Conservation (phyloP, 2,329 filamentous ascomycete species). For the Alternaria longipes region DNA sequence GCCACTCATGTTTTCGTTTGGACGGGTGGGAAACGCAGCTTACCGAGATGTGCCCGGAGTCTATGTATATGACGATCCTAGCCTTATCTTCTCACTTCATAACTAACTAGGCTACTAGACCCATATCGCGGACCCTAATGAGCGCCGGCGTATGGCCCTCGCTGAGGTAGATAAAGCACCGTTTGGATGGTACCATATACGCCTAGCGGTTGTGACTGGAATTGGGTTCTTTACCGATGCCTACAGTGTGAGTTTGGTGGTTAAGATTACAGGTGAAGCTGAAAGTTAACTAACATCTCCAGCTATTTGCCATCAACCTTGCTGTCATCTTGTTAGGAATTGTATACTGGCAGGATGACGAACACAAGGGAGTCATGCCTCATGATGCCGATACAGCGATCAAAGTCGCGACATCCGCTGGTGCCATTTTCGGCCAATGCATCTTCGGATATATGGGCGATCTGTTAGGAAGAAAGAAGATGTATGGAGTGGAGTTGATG, state of each 20-base stretch:
- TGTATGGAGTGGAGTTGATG: conserved; percentile 71
- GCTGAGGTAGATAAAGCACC: conserved; percentile 50
- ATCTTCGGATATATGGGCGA: conserved; percentile 76
- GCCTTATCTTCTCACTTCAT: background rate
- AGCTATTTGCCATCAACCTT: conserved; percentile 67
- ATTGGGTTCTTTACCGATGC: conserved; percentile 91
- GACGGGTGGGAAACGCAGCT: conserved; percentile 42
- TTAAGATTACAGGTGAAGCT: background rate
- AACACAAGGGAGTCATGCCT: conserved; percentile 64
- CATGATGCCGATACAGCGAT: conserved; percentile 78
- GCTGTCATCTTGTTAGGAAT: conserved; percentile 75
- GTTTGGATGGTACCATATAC: conserved; percentile 72
- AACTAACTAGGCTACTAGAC: conserved; percentile 28
- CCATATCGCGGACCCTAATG: conserved; percentile 48
- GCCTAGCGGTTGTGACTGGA: conserved; percentile 79
- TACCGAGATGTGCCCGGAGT: conserved; percentile 45
- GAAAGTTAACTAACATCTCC: conserved; percentile 13
- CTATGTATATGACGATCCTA: conserved; percentile 20
- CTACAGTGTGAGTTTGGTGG: conserved; percentile 57
- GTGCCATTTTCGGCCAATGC: conserved; percentile 84
- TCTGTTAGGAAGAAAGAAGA: conserved; percentile 78
- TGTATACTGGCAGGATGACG: conserved; percentile 71
- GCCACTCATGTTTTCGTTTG: conserved; percentile 37
- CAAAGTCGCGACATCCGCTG: conserved; percentile 84
- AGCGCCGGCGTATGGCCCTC: conserved; percentile 48